Conservation (phyloP, 176 grass and related monocot species). For the Carex pumila region DNA sequence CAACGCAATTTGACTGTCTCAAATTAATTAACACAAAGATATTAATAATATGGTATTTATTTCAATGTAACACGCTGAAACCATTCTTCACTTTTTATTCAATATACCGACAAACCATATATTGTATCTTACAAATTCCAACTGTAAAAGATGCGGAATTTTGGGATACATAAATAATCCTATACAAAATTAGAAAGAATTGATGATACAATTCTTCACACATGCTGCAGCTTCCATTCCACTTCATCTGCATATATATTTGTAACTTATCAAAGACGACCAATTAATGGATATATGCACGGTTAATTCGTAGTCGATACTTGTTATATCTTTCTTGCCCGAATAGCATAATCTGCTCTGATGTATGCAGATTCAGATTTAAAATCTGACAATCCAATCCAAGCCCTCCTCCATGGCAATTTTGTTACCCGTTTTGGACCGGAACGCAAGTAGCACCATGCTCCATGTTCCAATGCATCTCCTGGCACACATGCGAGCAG, state of each 20-base stretch:
- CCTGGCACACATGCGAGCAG: slow-evolving; percentile 84
- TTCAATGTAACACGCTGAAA: background rate
- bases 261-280: background rate
- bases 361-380: background rate
- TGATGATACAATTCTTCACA: slow-evolving; percentile 1
- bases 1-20: background rate
- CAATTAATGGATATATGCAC: background rate
- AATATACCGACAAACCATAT: background rate
- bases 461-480: slow-evolving; percentile 69
- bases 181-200: slow-evolving; percentile 8
- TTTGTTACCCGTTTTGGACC: background rate
- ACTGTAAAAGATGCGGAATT: slow-evolving; percentile 11
- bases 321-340: background rate
- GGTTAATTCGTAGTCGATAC: background rate
- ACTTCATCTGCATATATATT: background rate
- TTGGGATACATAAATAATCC: background rate
- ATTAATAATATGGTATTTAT: background rate
- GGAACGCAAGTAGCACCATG: slow-evolving; percentile 48
- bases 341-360: background rate
- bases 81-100: background rate
- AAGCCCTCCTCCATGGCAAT: background rate
- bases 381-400: background rate
- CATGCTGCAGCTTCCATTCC: background rate
- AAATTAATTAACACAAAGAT: background rate
- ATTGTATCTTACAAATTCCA: slow-evolving; percentile 1